Evolutionary conservation across 768 basidiomycete genomes (phyloP).

Genomic region (Royoungia palumana): DNA sequence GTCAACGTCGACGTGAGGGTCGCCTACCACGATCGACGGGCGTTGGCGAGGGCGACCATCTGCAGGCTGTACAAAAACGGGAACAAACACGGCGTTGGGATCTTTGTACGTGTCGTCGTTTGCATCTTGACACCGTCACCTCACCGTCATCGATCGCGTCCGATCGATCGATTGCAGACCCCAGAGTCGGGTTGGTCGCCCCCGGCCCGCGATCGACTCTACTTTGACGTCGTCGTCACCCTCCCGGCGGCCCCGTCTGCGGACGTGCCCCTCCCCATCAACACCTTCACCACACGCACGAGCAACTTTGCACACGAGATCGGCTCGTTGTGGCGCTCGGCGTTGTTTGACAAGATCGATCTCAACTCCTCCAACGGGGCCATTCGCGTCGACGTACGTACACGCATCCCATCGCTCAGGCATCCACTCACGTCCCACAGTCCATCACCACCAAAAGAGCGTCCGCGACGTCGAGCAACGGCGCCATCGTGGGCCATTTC

Average conservation of each 20-base stretch:
- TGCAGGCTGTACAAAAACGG: slow-evolving; percentile 29
- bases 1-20: slow-evolving; percentile 31
- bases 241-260: slow-evolving; percentile 24
- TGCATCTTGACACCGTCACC: neutral
- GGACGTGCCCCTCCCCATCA: slow-evolving; percentile 20
- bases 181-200: slow-evolving; percentile 1
- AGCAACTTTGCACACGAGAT: slow-evolving; percentile 29
- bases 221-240: slow-evolving; percentile 28
- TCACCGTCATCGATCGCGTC: neutral
- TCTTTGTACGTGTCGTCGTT: slow-evolving; percentile 32
- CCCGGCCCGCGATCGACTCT: slow-evolving; percentile 9
- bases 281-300: slow-evolving; percentile 28
- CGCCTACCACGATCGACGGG: slow-evolving; percentile 22
- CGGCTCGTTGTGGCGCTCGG: slow-evolving; percentile 24
- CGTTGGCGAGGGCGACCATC: slow-evolving; percentile 29
- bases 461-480: slow-evolving; percentile 31
- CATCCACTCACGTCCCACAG: slow-evolving; percentile 15
- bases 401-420: neutral
- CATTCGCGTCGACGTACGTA: slow-evolving; percentile 29
- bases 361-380: slow-evolving; percentile 24
- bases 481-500: slow-evolving; percentile 37
- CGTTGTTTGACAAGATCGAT: slow-evolving; percentile 26
- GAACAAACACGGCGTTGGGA: slow-evolving; percentile 33
- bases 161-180: slow-evolving; percentile 11
- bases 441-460: slow-evolving; percentile 26